These are phyloP conservation scores for Sutorius australiensis DNA, from an alignment of 768 basidiomycete species.

Conservation along the genomic window DNA sequence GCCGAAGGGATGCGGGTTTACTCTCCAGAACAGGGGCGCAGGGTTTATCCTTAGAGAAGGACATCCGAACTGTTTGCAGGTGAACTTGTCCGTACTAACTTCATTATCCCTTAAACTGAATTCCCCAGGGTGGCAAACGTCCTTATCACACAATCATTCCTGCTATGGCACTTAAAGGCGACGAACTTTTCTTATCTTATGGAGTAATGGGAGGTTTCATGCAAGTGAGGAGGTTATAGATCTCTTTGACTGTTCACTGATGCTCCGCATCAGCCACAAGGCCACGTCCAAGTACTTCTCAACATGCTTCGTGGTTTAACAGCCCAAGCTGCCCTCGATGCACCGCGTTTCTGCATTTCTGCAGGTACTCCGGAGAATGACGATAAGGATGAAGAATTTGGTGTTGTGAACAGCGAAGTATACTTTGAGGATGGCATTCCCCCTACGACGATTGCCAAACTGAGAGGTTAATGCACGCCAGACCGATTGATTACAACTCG, in stretches of 20 bases:
- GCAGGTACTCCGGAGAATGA: slow-evolving; percentile 67
- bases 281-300: slow-evolving; percentile 90
- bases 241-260: neutral
- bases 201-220: slow-evolving; percentile 93
- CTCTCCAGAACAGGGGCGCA: slow-evolving; percentile 89
- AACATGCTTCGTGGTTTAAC: slow-evolving; percentile 87
- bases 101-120: neutral
- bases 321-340: slow-evolving; percentile 86
- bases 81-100: slow-evolving; percentile 23
- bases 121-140: slow-evolving; percentile 71
- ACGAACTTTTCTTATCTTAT: slow-evolving; percentile 83
- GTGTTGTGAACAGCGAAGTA: slow-evolving; percentile 72
- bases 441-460: slow-evolving; percentile 54
- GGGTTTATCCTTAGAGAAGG: slow-evolving; percentile 76
- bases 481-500: neutral
- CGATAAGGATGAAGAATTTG: slow-evolving; percentile 45
- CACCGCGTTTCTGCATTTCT: slow-evolving; percentile 95
- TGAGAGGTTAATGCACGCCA: slow-evolving; percentile 51
- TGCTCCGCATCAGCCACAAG: slow-evolving; percentile 65
- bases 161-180: slow-evolving; percentile 70
- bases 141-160: slow-evolving; percentile 95
- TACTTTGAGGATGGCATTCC: slow-evolving; percentile 86
- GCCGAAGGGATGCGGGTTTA: slow-evolving; percentile 94
- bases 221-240: slow-evolving; percentile 48
- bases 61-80: slow-evolving; percentile 84